Percentiles rank a stretch among this genome's conserved stretches.
Evolutionary conservation across 2,329 filamentous ascomycete species (phyloP).

Genomic region (Xylariaceae sp.): DNA sequence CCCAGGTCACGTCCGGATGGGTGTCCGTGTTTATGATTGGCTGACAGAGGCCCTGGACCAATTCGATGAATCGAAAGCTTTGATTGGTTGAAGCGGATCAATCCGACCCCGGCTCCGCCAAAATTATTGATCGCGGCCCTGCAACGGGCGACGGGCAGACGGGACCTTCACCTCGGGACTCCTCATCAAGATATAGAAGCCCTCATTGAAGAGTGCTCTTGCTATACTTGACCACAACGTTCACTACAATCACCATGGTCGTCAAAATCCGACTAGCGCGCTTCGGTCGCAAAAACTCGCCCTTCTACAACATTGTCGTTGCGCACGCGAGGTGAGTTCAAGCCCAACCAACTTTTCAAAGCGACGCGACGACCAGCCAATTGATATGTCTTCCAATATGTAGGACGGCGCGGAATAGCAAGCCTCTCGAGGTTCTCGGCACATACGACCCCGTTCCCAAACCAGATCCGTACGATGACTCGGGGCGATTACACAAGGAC

Average conservation of each 20-base stretch:
- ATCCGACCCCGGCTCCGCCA: slow-evolving; percentile 40
- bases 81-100: slow-evolving; percentile 47
- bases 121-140: slow-evolving; percentile 41
- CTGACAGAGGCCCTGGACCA: neutral
- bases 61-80: neutral
- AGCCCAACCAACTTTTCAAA: neutral
- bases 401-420: slow-evolving; percentile 85
- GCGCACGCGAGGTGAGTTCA: slow-evolving; percentile 80
- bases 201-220: neutral
- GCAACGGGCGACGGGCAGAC: neutral
- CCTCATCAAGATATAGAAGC: too few species aligned
- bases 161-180: neutral
- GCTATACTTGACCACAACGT: neutral
- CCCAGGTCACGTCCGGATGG: too few species aligned
- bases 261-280: slow-evolving; percentile 92
- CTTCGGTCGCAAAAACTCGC: slow-evolving; percentile 86
- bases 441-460: slow-evolving; percentile 75
- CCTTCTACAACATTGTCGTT: slow-evolving; percentile 98
- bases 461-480: slow-evolving; percentile 63
- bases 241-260: slow-evolving; percentile 68
- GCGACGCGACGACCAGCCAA: slow-evolving; percentile 2
- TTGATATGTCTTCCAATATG: neutral
- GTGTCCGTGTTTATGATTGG: slow-evolving; percentile 31
- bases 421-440: slow-evolving; percentile 91
- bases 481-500: slow-evolving; percentile 84